These are phyloP conservation scores for Neurospora intermedia DNA, from an alignment of 495 filamentous ascomycete genomes.

Conservation along the genomic window DNA sequence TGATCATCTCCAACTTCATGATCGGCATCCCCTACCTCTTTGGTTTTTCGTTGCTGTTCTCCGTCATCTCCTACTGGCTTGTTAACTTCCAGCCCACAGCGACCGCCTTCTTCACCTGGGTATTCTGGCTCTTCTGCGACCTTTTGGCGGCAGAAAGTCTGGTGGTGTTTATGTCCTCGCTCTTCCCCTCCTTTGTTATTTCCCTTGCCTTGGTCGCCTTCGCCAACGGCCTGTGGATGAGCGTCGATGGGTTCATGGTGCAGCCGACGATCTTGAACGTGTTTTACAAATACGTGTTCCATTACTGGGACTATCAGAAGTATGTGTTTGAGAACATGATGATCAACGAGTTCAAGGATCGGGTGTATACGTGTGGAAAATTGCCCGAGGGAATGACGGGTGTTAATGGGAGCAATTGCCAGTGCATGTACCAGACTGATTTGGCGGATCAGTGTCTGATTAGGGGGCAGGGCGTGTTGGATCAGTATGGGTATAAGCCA, in stretches of 20 bases:
- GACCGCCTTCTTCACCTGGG: constrained; percentile 62
- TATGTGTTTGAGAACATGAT: constrained; percentile 89
- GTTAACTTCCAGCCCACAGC: constrained; percentile 59
- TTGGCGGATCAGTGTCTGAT: constrained; percentile 56
- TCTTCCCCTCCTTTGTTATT: constrained; percentile 71
- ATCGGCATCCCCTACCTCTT: constrained; percentile 74
- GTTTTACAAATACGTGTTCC: constrained; percentile 77
- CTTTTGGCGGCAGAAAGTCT: constrained; percentile 71
- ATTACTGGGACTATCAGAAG: constrained; percentile 74
- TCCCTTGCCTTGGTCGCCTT: constrained; percentile 67
- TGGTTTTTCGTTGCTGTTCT: constrained; percentile 63
- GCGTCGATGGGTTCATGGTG: constrained; percentile 72
- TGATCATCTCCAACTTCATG: constrained; percentile 68
- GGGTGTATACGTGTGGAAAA: constrained; percentile 48
- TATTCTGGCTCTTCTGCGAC: constrained; percentile 81
- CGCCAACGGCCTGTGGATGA: constrained; percentile 82
- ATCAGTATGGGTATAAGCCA: constrained; percentile 53
- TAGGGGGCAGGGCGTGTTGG: constrained; percentile 54
- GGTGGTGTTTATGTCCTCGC: constrained; percentile 60
- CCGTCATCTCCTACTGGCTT: constrained; percentile 67
- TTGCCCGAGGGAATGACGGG: constrained; percentile 1
- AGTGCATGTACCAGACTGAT: constrained; percentile 50
- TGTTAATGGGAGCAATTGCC: constrained; percentile 42
- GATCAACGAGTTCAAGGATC: constrained; percentile 65
- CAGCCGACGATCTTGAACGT: constrained; percentile 56